These are phyloP conservation scores for Pseudocercospora vitis DNA, from an alignment of 2,329 filamentous ascomycete genomes.

Conservation along the genomic window DNA sequence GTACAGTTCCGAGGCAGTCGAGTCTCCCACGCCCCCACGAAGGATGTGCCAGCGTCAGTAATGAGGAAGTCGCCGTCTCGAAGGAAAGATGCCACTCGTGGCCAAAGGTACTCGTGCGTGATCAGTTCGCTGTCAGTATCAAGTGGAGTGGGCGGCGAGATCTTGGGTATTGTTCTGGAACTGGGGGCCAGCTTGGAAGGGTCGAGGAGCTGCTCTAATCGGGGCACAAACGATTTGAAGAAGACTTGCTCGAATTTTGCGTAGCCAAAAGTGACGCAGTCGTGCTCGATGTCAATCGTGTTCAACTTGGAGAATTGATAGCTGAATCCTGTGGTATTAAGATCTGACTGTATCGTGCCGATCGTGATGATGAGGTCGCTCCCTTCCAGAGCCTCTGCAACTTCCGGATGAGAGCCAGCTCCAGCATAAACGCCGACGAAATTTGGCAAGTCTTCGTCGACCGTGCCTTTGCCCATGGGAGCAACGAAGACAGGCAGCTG, in stretches of 20 bases:
- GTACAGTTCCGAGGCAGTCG: constrained; percentile 75
- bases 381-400: constrained; percentile 63
- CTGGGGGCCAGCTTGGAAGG: neutral
- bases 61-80: constrained; percentile 72
- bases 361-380: constrained; percentile 71
- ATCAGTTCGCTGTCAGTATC: constrained; percentile 47
- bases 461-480: constrained; percentile 83
- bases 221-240: constrained; percentile 17
- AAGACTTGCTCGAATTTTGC: constrained; percentile 19
- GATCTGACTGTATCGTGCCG: constrained; percentile 71
- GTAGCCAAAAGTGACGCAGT: constrained; percentile 64
- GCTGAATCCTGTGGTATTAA: constrained; percentile 80
- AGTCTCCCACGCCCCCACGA: constrained; percentile 86
- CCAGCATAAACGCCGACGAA: constrained; percentile 86
- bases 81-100: constrained; percentile 70
- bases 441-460: constrained; percentile 72
- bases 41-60: constrained; percentile 84
- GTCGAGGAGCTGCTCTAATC: constrained; percentile 12
- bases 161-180: constrained; percentile 6
- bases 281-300: constrained; percentile 79
- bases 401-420: constrained; percentile 66
- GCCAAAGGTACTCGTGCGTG: constrained; percentile 76
- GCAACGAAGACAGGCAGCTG: constrained; percentile 80
- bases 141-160: constrained; percentile 13
- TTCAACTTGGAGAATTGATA: constrained; percentile 74